These are phyloP conservation scores for Solanum aculeatissimum DNA, from an alignment of 305 asterid species.

Conservation along the genomic window DNA sequence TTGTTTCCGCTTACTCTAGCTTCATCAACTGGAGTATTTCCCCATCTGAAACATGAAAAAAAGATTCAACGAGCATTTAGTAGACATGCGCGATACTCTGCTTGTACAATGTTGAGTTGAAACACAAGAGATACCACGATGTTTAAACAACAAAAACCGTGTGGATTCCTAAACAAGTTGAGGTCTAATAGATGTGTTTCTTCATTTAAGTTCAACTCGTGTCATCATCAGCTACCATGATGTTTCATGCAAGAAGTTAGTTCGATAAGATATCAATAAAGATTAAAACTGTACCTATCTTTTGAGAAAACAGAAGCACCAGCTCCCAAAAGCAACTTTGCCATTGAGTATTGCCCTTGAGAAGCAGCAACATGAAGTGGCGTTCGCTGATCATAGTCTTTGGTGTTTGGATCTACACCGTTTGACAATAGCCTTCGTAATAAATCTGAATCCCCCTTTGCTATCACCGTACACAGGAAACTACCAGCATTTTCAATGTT, in stretches of 20 bases:
- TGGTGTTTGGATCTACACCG: constrained; percentile 61
- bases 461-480: constrained; percentile 59
- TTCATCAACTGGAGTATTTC: constrained; percentile 68
- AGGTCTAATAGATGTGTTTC: background rate
- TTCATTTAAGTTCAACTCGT: background rate
- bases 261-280: background rate
- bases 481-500: constrained; percentile 54
- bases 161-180: background rate
- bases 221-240: background rate
- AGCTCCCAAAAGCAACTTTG: constrained; percentile 56
- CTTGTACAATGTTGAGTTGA: background rate
- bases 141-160: background rate
- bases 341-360: constrained; percentile 61
- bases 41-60: constrained; percentile 42
- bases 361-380: constrained; percentile 74
- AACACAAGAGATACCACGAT: background rate
- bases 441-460: constrained; percentile 68
- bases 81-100: background rate
- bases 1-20: constrained; percentile 56
- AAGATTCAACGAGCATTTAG: background rate
- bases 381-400: constrained; percentile 62
- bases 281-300: constrained; percentile 37
- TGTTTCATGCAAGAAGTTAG: background rate
- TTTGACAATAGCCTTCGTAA: constrained; percentile 47
- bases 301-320: constrained; percentile 63